Percentiles rank a stretch among this genome's conserved stretches.
These are phyloP conservation scores for Polymyxa betae DNA, from an alignment of 208 protist genomes.

Conservation along the genomic window DNA sequence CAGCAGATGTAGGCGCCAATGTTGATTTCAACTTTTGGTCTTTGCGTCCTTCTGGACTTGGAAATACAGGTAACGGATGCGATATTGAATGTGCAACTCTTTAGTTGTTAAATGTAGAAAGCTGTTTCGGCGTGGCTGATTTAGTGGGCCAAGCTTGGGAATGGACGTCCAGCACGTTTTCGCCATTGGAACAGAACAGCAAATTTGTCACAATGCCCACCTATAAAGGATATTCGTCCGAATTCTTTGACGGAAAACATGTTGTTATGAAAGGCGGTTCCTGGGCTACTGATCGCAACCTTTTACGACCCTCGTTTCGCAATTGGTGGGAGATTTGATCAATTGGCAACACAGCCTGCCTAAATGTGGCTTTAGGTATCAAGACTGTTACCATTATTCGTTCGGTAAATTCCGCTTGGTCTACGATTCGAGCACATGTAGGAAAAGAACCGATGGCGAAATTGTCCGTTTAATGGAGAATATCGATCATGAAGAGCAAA, in stretches of 20 bases:
- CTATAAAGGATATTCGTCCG: not conserved
- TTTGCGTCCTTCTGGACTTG: not conserved
- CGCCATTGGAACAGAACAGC: not conserved
- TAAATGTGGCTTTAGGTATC: not conserved
- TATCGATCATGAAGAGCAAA: not conserved
- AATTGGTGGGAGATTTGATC: conserved; percentile 41
- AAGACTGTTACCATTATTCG: not conserved
- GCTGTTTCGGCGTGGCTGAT: not conserved
- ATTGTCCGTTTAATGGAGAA: not conserved
- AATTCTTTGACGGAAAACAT: conserved; percentile 52
- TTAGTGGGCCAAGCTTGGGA: conserved; percentile 4
- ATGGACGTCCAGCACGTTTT: not conserved
- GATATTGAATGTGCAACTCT: not conserved
- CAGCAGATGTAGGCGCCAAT: not conserved
- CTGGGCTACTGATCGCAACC: not conserved
- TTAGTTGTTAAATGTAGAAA: not conserved
- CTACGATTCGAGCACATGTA: not conserved
- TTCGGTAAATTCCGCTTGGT: conserved; percentile 21
- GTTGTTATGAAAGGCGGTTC: conserved; percentile 38
- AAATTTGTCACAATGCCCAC: not conserved
- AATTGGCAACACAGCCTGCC: not conserved
- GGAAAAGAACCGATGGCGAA: not conserved
- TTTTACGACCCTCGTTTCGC: conserved; percentile 22
- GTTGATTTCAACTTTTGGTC: not conserved
- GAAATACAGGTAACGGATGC: not conserved